Evolutionary conservation across 2,329 filamentous ascomycete species (phyloP).

Genomic region (Epichloe glyceriae): DNA sequence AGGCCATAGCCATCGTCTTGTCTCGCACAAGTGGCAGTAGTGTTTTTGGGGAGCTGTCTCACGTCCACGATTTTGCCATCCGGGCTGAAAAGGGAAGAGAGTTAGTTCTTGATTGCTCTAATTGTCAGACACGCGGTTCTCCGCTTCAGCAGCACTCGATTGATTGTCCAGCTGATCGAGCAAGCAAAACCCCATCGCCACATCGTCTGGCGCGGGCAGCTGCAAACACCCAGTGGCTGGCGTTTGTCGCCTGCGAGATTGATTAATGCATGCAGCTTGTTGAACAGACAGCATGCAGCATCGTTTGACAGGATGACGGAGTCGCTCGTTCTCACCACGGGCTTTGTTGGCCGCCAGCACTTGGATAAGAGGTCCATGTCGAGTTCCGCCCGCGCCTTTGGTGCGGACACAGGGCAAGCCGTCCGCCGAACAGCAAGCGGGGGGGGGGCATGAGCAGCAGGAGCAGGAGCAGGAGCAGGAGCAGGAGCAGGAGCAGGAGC

Average conservation of each 20-base stretch:
- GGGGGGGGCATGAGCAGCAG: too few species aligned
- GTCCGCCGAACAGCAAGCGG: too few species aligned
- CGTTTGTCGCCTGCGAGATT: neutral
- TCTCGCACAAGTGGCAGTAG: neutral
- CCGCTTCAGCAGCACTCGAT: neutral
- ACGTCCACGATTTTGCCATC: neutral
- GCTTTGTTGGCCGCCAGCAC: constrained; percentile 2
- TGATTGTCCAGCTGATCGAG: neutral
- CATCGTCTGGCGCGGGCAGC: neutral
- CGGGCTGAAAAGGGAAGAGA: neutral
- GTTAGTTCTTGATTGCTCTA: neutral
- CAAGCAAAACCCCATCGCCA: neutral
- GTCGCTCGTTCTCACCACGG: constrained; percentile 16
- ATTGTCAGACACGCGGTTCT: neutral
- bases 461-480: too few species aligned
- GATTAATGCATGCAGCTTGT: neutral
- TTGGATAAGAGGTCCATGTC: neutral
- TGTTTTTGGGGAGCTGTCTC: neutral
- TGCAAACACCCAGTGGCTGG: neutral
- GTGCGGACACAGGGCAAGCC: constrained; percentile 1
- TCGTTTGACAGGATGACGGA: constrained; percentile 13
- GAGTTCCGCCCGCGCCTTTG: neutral
- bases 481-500: neutral
- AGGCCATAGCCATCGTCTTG: too few species aligned
- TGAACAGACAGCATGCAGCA: neutral